Conservation (phyloP, 2,329 filamentous ascomycete species). For the Phyllosticta citribraziliensis region DNA sequence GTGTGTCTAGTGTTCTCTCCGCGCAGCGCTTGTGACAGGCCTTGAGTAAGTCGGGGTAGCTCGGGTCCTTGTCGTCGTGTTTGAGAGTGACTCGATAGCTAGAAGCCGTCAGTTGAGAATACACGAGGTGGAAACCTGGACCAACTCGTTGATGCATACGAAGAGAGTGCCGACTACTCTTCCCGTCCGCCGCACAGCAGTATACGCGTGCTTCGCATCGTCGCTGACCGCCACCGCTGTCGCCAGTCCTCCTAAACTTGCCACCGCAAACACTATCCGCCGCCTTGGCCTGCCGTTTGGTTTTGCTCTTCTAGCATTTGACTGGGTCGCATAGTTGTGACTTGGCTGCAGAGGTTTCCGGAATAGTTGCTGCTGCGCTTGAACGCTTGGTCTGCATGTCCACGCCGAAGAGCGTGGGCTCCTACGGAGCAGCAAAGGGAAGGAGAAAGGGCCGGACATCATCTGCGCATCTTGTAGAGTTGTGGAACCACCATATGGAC, state of each 20-base stretch:
- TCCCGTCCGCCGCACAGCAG: constrained; percentile 65
- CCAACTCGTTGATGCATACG: constrained; percentile 82
- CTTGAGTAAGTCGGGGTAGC: constrained; percentile 59
- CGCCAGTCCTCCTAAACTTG: constrained; percentile 26
- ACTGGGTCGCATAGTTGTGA: constrained; percentile 16
- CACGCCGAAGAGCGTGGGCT: constrained; percentile 23
- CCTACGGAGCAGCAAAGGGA: constrained; percentile 18
- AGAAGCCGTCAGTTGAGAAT: constrained; percentile 13
- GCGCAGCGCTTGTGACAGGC: constrained; percentile 91
- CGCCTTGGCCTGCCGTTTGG: constrained; percentile 19
- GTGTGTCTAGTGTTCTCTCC: constrained; percentile 69
- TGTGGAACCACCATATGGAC: neutral
- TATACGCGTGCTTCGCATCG: constrained; percentile 66
- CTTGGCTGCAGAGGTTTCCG: constrained; percentile 14
- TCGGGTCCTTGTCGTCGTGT: constrained; percentile 51
- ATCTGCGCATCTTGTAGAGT: constrained; percentile 16
- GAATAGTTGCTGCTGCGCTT: constrained; percentile 15
- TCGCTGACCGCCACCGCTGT: constrained; percentile 44
- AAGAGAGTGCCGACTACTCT: constrained; percentile 66
- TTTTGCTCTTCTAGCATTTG: constrained; percentile 9
- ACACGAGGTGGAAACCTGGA: neutral
- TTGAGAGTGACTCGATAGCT: constrained; percentile 86
- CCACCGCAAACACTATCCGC: constrained; percentile 19
- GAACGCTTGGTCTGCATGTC: constrained; percentile 27
- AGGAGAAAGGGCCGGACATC: constrained; percentile 21